phyloP scores from a whole-genome alignment of 2,329 filamentous ascomycete species.

The Colletotrichum lini region DNA sequence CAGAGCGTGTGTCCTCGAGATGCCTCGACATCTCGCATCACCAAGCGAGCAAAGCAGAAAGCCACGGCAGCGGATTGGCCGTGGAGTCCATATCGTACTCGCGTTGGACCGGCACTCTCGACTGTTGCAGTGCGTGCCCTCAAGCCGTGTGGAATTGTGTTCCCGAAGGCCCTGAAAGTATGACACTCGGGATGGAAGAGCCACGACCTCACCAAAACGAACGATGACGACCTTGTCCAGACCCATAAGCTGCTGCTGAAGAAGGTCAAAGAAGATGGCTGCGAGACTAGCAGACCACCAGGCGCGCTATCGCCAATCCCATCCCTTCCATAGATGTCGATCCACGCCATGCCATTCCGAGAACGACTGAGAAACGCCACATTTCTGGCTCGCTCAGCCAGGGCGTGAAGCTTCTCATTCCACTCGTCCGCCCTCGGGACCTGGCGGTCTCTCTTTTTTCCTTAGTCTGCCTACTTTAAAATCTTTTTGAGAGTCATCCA shows the following conservation, averaged over 20 bases:
- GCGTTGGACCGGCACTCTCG: background rate
- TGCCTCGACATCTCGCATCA: background rate
- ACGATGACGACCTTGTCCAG: background rate
- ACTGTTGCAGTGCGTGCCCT: background rate
- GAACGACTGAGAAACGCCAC: slow-evolving; percentile 33
- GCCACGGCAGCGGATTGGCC: too few species aligned
- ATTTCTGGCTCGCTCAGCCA: slow-evolving; percentile 18
- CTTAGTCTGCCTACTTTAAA: too few species aligned
- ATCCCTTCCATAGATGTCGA: slow-evolving; percentile 41
- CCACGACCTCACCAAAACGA: background rate
- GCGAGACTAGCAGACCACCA: slow-evolving; percentile 13
- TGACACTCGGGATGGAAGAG: background rate
- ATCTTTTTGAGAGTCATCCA: slow-evolving; percentile 3
- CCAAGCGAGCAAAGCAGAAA: background rate
- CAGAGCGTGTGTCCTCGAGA: background rate
- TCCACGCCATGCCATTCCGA: slow-evolving; percentile 33
- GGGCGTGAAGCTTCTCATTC: slow-evolving; percentile 28
- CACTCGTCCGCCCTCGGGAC: slow-evolving; percentile 27
- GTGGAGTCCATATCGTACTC: background rate
- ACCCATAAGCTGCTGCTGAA: background rate
- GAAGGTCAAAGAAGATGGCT: slow-evolving; percentile 17
- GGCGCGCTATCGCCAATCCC: slow-evolving; percentile 32
- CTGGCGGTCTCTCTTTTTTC: background rate
- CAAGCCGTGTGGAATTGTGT: too few species aligned
- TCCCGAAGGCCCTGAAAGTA: too few species aligned